A percentile compares a stretch with the other conserved stretches of the same genome.
These are phyloP conservation scores for Wickerhamiella siamensis DNA, from an alignment of 805 yeast species.

Conservation along the genomic window DNA sequence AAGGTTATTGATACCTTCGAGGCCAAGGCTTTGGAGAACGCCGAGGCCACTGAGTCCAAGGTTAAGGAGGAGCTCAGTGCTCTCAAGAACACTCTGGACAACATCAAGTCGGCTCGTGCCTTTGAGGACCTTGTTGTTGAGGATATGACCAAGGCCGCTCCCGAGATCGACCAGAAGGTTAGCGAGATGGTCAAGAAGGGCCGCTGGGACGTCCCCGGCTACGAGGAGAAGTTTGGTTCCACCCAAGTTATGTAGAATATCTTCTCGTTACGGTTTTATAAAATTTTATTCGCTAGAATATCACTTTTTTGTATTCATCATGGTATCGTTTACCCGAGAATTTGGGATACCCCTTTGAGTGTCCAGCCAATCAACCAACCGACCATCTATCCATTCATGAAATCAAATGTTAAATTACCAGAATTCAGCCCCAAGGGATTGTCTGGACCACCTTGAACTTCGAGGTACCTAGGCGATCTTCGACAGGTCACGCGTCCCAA, in stretches of 20 bases:
- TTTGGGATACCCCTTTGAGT: too few species aligned
- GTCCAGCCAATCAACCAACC: too few species aligned
- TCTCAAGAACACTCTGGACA: slow-evolving; percentile 74
- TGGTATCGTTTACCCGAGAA: too few species aligned
- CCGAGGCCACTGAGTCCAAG: slow-evolving; percentile 79
- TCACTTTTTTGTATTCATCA: too few species aligned
- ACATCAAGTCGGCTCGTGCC: slow-evolving; percentile 95
- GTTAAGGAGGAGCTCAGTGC: slow-evolving; percentile 77
- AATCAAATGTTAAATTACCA: too few species aligned
- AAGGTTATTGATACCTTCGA: slow-evolving; percentile 88
- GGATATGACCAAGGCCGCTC: slow-evolving; percentile 88
- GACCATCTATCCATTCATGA: too few species aligned
- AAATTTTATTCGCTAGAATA: too few species aligned
- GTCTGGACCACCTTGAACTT: too few species aligned
- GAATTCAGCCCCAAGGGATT: too few species aligned
- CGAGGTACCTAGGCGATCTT: too few species aligned
- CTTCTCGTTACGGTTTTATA: background rate
- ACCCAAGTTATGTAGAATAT: slow-evolving; percentile 63
- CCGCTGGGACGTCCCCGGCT: slow-evolving; percentile 96
- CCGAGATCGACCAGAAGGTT: slow-evolving; percentile 94
- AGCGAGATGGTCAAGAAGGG: slow-evolving; percentile 89
- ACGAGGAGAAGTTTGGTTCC: slow-evolving; percentile 96
- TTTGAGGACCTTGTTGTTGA: slow-evolving; percentile 93
- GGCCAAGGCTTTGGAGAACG: slow-evolving; percentile 89
- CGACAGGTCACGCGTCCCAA: too few species aligned